Conservation (phyloP, 148 eudicot genomes). For the Agrostemma githago region DNA sequence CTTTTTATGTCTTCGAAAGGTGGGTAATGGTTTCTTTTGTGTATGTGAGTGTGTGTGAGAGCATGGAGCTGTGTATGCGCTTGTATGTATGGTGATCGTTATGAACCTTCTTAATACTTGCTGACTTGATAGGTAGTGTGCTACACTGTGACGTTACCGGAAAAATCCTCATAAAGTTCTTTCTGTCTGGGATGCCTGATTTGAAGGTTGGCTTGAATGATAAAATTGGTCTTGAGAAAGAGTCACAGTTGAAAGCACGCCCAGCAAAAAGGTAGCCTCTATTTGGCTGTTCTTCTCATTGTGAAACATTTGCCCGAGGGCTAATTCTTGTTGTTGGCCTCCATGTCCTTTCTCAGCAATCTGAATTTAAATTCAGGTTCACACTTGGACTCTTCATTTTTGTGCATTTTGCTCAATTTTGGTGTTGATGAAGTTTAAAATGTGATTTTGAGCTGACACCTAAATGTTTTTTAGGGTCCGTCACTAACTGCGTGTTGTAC, state of each 20-base stretch:
- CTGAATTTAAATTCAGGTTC: constrained; percentile 6
- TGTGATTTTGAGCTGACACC: not conserved
- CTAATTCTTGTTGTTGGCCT: not conserved
- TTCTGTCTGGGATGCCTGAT: constrained; percentile 99
- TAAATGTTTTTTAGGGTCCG: not conserved
- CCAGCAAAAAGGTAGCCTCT: constrained; percentile 77
- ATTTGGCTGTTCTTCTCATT: not conserved
- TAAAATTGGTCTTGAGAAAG: constrained; percentile 98
- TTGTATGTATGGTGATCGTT: not conserved
- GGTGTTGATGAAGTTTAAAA: not conserved
- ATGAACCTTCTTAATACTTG: constrained; percentile 8
- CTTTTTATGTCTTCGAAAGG: constrained; percentile 99
- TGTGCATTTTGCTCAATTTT: not conserved
- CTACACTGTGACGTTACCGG: constrained; percentile 98
- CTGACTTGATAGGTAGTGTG: constrained; percentile 63
- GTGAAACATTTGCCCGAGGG: not conserved
- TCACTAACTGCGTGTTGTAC: constrained; percentile 9
- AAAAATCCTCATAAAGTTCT: constrained; percentile 95
- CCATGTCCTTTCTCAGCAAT: not conserved
- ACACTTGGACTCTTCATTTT: not conserved
- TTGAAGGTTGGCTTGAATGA: constrained; percentile 96
- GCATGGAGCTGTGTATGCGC: not conserved
- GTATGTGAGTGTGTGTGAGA: not conserved
- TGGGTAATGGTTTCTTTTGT: constrained; percentile 18
- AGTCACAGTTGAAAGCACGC: constrained; percentile 88